Evolutionary conservation across 208 protist species (phyloP).

Genomic region (Acanthamoeba triangularis): DNA sequence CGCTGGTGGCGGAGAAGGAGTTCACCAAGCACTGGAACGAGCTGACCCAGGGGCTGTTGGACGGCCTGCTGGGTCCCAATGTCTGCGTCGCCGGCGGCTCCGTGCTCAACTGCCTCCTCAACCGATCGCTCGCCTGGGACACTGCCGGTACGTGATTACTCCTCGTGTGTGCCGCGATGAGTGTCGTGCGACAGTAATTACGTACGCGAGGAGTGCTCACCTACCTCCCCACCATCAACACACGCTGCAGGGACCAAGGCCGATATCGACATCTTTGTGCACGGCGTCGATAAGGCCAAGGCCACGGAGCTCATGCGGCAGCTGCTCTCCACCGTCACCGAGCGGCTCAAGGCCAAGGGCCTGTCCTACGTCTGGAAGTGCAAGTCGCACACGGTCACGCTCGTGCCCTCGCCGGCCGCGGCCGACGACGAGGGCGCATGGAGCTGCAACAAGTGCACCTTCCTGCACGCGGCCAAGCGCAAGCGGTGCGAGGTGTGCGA

Average conservation of each 20-base stretch:
- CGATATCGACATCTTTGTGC: constrained; percentile 71
- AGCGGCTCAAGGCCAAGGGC: constrained; percentile 3
- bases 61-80: constrained; percentile 60
- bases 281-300: constrained; percentile 15
- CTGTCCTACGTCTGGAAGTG: constrained; percentile 52
- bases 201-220: too few relatives aligned
- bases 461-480: neutral
- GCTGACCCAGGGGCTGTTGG: constrained; percentile 65
- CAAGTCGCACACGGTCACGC: constrained; percentile 72
- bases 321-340: constrained; percentile 10
- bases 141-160: constrained; percentile 24
- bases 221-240: too few relatives aligned
- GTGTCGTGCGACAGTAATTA: too few relatives aligned
- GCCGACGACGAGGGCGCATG: neutral
- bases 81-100: constrained; percentile 75
- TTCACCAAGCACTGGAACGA: constrained; percentile 32
- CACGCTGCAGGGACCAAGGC: constrained; percentile 62
- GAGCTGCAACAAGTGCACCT: constrained; percentile 70
- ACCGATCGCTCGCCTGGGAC: constrained; percentile 38
- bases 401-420: constrained; percentile 57
- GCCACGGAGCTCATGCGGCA: neutral
- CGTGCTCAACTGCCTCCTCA: constrained; percentile 64
- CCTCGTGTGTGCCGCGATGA: too few relatives aligned
- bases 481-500: constrained; percentile 39
- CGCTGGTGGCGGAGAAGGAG: neutral